Base-by-base conservation (phyloP, 768 basidiomycete species). In the Leucocoprinus birnbaumii region DNA sequence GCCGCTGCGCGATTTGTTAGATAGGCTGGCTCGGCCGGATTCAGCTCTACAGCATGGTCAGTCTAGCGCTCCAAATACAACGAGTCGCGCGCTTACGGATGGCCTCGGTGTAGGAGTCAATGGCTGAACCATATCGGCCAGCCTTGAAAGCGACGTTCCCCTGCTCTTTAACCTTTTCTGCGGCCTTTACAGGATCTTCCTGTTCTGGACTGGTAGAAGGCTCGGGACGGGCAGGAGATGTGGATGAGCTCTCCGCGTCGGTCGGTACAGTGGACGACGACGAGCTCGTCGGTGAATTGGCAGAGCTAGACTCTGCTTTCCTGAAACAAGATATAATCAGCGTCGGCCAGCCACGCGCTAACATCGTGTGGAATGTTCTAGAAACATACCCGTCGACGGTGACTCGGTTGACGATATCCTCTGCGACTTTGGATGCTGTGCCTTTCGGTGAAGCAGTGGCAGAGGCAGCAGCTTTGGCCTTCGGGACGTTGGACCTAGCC, bases 1-100 rank as follows among this genome's bases (percentile, higher is more conserved):
- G 91, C 86, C 0, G 93, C 92, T 0, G 93, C 92, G 25, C 92
- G 84, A 67, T 95, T 95, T 0, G 91, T 90, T 58, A 87, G 74
- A 64, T 88, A 94, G 2, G 87, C 78, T 0, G 91, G 83, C 67
- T 94, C 88, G 3, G 73, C 61, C 0, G 84, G 68, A 56, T 83
- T 83, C 60, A 87, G 71, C 55, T 82, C 84, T 87, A 61, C 40
- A 19, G 44, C 25, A 19, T 47, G 7, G 41, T 27, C 25, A 16
- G 37, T 21, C 21, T 0, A 46, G 24, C 22, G 22, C 14, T 8
- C 10, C 19, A 18, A 18, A 9, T 22, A 11, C 31, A 31, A 11
- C 31, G 14, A 31, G 43, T 55, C 16, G 49, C 58, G 46, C 25
- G 62, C 71, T 54, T 59, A 77, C 90, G 83, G 65, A 91, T 88